A percentile compares a stretch with the other conserved stretches of the same genome.
phyloP scores from a whole-genome alignment of 495 filamentous ascomycete genomes.

The Podospora conica region DNA sequence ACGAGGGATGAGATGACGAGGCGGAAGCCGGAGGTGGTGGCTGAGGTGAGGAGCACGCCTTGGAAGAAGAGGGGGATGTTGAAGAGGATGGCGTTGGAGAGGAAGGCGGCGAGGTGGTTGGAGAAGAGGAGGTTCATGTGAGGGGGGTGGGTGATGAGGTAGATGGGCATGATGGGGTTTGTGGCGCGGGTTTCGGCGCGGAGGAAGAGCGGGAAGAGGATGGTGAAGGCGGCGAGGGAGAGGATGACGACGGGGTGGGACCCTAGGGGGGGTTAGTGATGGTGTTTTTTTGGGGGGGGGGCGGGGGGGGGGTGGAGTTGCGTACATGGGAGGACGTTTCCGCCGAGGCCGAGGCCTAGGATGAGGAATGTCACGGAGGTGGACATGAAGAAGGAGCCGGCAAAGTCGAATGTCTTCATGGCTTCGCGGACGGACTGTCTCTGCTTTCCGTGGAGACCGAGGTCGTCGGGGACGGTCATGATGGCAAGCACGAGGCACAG shows the following conservation, averaged over 20 bases:
- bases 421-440: slow-evolving; percentile 47
- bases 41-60: slow-evolving; percentile 64
- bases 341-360: slow-evolving; percentile 65
- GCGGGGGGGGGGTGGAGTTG: background rate
- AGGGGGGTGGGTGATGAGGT: slow-evolving; percentile 53
- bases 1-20: slow-evolving; percentile 57
- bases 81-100: slow-evolving; percentile 65
- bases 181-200: slow-evolving; percentile 54
- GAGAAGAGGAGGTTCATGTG: slow-evolving; percentile 62
- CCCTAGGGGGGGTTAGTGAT: slow-evolving; percentile 35
- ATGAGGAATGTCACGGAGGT: slow-evolving; percentile 60
- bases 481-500: slow-evolving; percentile 52
- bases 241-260: slow-evolving; percentile 60
- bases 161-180: slow-evolving; percentile 66
- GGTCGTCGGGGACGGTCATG: slow-evolving; percentile 52
- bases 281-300: background rate
- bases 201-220: slow-evolving; percentile 54
- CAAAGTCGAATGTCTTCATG: slow-evolving; percentile 61
- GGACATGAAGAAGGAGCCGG: slow-evolving; percentile 61
- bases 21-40: slow-evolving; percentile 64
- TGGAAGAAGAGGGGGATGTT: slow-evolving; percentile 75
- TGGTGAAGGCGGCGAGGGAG: slow-evolving; percentile 51
- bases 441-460: slow-evolving; percentile 52
- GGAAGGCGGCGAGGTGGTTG: slow-evolving; percentile 59
- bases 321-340: slow-evolving; percentile 62